phyloP scores from a whole-genome alignment of 768 basidiomycete species.

The Tulasnella sp. region DNA sequence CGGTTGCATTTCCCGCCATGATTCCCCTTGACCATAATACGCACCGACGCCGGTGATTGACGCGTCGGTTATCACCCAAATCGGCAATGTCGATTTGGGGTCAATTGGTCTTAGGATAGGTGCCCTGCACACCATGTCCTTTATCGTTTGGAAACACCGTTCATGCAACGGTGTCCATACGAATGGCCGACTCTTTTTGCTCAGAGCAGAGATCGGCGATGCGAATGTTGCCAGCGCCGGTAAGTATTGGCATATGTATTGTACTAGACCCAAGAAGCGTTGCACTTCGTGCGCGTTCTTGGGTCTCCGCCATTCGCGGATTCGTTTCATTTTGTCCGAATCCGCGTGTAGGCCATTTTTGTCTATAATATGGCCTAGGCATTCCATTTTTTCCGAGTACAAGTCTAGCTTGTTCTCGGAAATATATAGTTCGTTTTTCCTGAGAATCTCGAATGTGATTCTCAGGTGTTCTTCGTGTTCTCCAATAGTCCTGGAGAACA shows the following conservation, averaged over 20 bases:
- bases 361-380: conserved; percentile 33
- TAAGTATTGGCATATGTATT: conserved; percentile 30
- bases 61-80: conserved; percentile 25
- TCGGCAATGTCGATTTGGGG: conserved; percentile 17
- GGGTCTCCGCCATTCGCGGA: conserved; percentile 28
- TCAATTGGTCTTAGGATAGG: conserved; percentile 22
- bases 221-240: conserved; percentile 28
- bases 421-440: conserved; percentile 25
- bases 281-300: conserved; percentile 28
- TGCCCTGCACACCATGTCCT: conserved; percentile 17
- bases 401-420: conserved; percentile 28
- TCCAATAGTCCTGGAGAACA: conserved; percentile 28
- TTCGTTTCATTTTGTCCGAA: conserved; percentile 26
- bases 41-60: conserved; percentile 23
- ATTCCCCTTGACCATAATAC: conserved; percentile 24
- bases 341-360: conserved; percentile 29
- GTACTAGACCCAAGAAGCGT: conserved; percentile 30
- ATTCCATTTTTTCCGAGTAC: conserved; percentile 25
- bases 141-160: conserved; percentile 20
- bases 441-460: conserved; percentile 25
- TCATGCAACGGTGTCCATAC: conserved; percentile 24
- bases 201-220: conserved; percentile 24
- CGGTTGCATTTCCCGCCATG: conserved; percentile 22
- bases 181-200: conserved; percentile 23
- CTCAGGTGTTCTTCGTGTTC: conserved; percentile 30